Evolutionary conservation across 805 yeast species (phyloP), one percentile per base, ranked within the genome.

Genomic region (Starmerella asiatica): DNA sequence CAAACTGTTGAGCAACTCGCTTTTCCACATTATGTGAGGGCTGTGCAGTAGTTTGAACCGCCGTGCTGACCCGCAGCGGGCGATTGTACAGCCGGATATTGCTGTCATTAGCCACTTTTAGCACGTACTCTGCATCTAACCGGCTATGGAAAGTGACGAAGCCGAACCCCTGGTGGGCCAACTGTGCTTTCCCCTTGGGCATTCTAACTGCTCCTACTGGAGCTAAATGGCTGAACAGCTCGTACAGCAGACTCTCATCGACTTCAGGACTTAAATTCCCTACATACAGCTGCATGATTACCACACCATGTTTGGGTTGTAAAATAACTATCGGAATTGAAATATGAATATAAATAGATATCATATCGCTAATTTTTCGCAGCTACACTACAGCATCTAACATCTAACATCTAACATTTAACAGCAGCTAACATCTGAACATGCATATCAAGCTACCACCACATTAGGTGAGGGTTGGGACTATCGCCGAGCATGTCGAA

Each of bases 141-240:
- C 61, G 59, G 14, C 65, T 62, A 37, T 63, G 59, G 52, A 80
- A 77, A 54, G 82, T 91, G 1, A 80, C 79, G 60, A 91, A 88
- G 8, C 93, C 96, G 61, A 67, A 88, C 4, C 96, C 96, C 52
- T 79, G 93, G 52, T 80, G 85, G 1, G 70, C 63, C 45, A 83
- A 69, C 18, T 26, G 20, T 3, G 37, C 20, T 52, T 74, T 76
- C 26, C 29, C 17, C 4, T 31, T 30, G 5, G 96, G 96, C 47
- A 91, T 64, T 44, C 77, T 69, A 4, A 91, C 68, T 23, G 71
- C 65, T 29, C 63, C 64, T 2, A 88, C 70, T 0, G 94, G 94
- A 0, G 88, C 85, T 31, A 83, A 76, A 57, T 91, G 97, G 5
- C 81, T 57, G 56, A 85, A 76, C 17, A 91, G 67, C 57, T 91